Evolutionary conservation across 2,329 filamentous ascomycete species (phyloP).

Genomic region (Chaetomium globosum): DNA sequence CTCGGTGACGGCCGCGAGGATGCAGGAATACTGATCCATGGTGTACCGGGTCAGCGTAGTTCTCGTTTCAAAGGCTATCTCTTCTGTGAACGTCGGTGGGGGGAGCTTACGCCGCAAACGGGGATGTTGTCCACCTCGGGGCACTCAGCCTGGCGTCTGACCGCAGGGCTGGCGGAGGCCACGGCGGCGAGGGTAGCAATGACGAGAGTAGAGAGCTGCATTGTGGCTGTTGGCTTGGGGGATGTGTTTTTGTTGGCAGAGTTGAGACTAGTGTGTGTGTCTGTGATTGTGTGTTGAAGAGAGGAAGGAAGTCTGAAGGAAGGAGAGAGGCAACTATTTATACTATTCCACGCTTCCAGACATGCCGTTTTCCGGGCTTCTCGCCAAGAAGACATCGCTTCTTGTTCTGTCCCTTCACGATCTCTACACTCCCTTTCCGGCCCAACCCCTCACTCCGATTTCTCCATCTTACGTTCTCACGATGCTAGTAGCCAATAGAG

Average conservation of each 20-base stretch:
- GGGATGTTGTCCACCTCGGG: conserved; percentile 23
- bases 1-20: conserved; percentile 9
- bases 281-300: conserved; percentile 1
- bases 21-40: conserved; percentile 12
- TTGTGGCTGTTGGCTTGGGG: conserved; percentile 8
- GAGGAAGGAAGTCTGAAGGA: background rate
- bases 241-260: background rate
- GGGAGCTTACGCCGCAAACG: conserved; percentile 22
- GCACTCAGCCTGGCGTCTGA: conserved; percentile 21
- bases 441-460: no score
- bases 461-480: background rate
- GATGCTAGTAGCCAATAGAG: background rate
- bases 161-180: conserved; percentile 18
- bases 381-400: background rate
- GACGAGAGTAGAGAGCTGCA: conserved; percentile 26
- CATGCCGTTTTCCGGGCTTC: no score
- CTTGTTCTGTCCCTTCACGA: background rate
- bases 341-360: background rate
- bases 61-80: background rate
- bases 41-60: background rate
- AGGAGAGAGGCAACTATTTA: conserved; percentile 17
- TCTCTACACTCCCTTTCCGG: background rate
- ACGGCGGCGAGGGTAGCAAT: conserved; percentile 20
- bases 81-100: no score
- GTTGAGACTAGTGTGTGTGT: background rate